Conservation (phyloP, 2,329 filamentous ascomycete species). For the Aspergillus pseudoterreus region DNA sequence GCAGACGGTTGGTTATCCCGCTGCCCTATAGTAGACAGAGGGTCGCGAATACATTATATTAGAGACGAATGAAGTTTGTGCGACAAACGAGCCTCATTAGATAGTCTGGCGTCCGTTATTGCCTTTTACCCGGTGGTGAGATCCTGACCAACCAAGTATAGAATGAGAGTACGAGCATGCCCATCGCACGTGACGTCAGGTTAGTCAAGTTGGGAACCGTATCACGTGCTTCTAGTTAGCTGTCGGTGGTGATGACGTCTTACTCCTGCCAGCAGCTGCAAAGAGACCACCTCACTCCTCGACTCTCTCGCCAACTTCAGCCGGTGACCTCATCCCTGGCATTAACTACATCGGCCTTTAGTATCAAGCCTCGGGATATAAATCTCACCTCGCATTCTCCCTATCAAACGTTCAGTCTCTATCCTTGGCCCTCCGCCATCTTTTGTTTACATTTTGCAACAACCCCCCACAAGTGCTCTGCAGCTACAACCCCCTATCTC, state of each 20-base stretch:
- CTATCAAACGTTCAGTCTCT: background rate
- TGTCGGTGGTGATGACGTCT: conserved; percentile 31
- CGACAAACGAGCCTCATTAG: too few species aligned
- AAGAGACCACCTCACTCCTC: conserved; percentile 71
- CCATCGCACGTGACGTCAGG: background rate
- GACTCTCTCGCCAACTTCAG: background rate
- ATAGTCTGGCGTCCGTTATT: too few species aligned
- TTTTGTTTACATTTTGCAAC: conserved; percentile 16
- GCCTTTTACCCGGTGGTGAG: background rate
- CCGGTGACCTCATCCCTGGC: conserved; percentile 5
- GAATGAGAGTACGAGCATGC: too few species aligned
- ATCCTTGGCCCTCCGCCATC: background rate
- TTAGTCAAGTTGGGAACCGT: background rate
- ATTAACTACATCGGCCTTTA: background rate
- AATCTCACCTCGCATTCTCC: background rate
- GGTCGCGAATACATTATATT: background rate
- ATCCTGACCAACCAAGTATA: too few species aligned
- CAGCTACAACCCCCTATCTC: background rate
- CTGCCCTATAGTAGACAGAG: too few species aligned
- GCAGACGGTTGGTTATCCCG: too few species aligned
- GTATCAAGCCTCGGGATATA: conserved; percentile 1
- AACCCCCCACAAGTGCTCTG: conserved; percentile 6
- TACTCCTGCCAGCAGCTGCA: conserved; percentile 20
- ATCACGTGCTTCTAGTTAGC: conserved; percentile 16
- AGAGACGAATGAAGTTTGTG: too few species aligned